These are phyloP conservation scores for Amphicarpaea edgeworthii DNA, from an alignment of 306 rosid genomes.

Conservation along the genomic window DNA sequence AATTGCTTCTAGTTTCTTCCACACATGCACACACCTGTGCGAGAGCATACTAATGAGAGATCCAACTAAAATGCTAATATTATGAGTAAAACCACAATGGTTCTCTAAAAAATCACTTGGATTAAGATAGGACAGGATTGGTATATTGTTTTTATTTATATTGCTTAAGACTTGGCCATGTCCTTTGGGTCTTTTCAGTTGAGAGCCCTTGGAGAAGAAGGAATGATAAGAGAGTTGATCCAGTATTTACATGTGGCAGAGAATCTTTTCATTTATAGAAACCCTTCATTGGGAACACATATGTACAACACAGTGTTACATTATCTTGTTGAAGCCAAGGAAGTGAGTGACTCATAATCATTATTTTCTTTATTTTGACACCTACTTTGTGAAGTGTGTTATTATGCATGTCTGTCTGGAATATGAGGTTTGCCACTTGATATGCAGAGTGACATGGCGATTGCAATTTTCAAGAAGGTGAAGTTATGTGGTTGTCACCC, in stretches of 20 bases:
- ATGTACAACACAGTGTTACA: constrained; percentile 70
- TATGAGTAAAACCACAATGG: constrained; percentile 9
- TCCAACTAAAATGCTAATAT: constrained; percentile 13
- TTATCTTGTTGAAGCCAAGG: constrained; percentile 69
- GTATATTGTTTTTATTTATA: constrained; percentile 20
- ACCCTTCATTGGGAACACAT: constrained; percentile 57
- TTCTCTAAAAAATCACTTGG: constrained; percentile 21
- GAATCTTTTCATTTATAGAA: constrained; percentile 60
- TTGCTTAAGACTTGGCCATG: constrained; percentile 30
- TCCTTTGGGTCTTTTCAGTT: constrained; percentile 54
- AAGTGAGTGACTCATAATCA: constrained; percentile 58
- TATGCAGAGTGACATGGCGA: constrained; percentile 70
- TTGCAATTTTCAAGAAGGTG: constrained; percentile 74
- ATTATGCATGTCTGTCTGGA: constrained; percentile 37
- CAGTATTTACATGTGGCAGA: constrained; percentile 77
- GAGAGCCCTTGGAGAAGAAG: constrained; percentile 84
- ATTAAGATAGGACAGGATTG: constrained; percentile 25
- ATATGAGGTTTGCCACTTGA: constrained; percentile 50
- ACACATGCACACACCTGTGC: not conserved
- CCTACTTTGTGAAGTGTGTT: constrained; percentile 38
- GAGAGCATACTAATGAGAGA: constrained; percentile 24
- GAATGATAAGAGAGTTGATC: constrained; percentile 72
- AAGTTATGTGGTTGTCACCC: constrained; percentile 62
- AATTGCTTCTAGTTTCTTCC: constrained; percentile 21
- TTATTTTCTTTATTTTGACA: constrained; percentile 46